Evolutionary conservation across 1,284 basidiomycete species (phyloP).

Genomic region (Ceratobasidium sp.): DNA sequence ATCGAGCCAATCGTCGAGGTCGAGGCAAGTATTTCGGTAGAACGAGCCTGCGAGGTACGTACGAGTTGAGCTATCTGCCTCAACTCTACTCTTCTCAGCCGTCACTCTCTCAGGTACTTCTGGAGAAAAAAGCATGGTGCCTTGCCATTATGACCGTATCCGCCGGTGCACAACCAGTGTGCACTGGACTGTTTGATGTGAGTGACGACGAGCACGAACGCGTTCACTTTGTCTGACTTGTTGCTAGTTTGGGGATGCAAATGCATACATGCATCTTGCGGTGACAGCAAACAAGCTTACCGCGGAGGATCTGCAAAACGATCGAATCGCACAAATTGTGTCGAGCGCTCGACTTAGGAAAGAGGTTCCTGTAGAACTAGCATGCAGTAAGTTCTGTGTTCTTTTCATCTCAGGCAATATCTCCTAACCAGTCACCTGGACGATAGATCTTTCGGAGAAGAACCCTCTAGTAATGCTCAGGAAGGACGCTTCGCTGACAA

Average conservation of each 20-base stretch:
- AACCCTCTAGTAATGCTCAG: conserved; percentile 73
- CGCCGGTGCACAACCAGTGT: conserved; percentile 53
- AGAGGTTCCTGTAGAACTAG: conserved; percentile 72
- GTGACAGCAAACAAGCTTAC: conserved; percentile 75
- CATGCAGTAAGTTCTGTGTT: conserved; percentile 69
- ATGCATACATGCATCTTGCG: conserved; percentile 80
- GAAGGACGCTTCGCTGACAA: conserved; percentile 68
- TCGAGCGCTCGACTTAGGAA: conserved; percentile 72
- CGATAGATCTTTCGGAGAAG: conserved; percentile 80
- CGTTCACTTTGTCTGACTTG: not conserved
- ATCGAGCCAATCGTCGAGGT: conserved; percentile 53
- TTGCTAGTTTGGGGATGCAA: conserved; percentile 77
- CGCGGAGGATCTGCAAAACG: conserved; percentile 67
- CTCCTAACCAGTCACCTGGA: not conserved
- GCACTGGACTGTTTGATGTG: conserved; percentile 78
- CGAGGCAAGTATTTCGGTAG: conserved; percentile 73
- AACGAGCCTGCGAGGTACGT: conserved; percentile 81
- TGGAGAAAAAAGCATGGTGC: conserved; percentile 70
- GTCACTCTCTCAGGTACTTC: conserved; percentile 61
- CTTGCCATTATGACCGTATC: conserved; percentile 65
- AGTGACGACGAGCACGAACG: conserved; percentile 48
- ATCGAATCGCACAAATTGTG: conserved; percentile 71
- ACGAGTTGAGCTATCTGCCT: conserved; percentile 40
- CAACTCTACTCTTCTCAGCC: conserved; percentile 5
- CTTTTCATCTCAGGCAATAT: not conserved